A percentile compares a stretch with the other conserved stretches of the same genome.
Conservation (phyloP, 306 rosid genomes). For the Erythrophleum fordii region DNA sequence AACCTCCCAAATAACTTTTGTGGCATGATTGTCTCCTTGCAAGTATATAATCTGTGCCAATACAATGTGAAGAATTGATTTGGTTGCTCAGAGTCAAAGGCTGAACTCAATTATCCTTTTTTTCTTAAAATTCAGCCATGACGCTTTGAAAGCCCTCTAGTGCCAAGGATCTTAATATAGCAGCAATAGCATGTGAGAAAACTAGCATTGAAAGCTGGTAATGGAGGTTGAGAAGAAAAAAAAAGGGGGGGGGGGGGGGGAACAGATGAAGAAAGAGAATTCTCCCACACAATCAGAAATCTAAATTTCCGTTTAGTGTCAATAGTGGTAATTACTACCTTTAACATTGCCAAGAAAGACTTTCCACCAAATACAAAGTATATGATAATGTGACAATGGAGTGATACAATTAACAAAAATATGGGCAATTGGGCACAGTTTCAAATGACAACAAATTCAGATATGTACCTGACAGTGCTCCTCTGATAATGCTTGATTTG, state of each 20-base stretch:
- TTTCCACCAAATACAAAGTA: background rate
- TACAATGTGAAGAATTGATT: background rate
- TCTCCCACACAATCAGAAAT: background rate
- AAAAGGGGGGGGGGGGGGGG: background rate
- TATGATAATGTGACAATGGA: background rate
- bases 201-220: conserved; percentile 1
- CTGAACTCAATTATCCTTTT: background rate
- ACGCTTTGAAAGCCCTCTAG: background rate
- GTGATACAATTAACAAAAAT: background rate
- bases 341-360: background rate
- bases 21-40: background rate
- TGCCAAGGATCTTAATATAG: background rate
- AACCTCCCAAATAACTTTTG: background rate
- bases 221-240: background rate
- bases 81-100: background rate
- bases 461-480: conserved; percentile 54
- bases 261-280: background rate
- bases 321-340: background rate
- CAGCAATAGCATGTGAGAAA: background rate
- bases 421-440: background rate
- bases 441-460: background rate
- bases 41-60: background rate
- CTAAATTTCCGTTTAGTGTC: background rate
- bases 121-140: background rate
- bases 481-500: conserved; percentile 54